Evolutionary conservation across 345 rosid species (phyloP), one percentile per base, ranked within the genome.

Genomic region (Arabis hirsuta): DNA sequence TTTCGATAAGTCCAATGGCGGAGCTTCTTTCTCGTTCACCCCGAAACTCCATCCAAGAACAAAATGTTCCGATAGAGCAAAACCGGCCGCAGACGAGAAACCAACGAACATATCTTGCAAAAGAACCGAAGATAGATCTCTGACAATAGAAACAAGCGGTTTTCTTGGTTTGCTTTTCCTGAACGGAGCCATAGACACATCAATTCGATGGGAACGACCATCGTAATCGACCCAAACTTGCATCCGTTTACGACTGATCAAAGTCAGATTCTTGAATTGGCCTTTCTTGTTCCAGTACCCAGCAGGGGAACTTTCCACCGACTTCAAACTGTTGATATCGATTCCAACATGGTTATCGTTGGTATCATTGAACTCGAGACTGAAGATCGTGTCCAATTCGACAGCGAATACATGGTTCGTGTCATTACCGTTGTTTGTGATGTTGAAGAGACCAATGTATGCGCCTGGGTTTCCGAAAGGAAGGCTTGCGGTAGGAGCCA

Each of bases 151-250:
- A 59, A 86, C 16, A 54, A 87, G 83, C 9, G 96, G 88, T 22
- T 1, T 39, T 1, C 4, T 60, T 0, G 93, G 96, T 60, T 87
- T 81, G 3, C 7, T 32, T 1, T 59, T 2, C 3, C 13, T 12
- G 65, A 16, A 67, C 0, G 89, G 88, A 9, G 98, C 75, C 10
- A 89, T 46, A 2, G 90, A 84, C 26, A 88, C 88, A 45, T 81
- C 79, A 45, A 89, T 14, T 6, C 55, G 12, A 44, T 81, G 78
- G 29, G 71, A 43, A 41, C 5, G 36, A 0, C 86, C 83, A 70
- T 90, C 88, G 67, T 90, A 93, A 64, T 87, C 94, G 57, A 90
- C 48, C 98, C 98, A 93, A 57, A 82, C 88, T 60, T 84, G 87
- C 72, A 85, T 82, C 27, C 48, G 44, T 12, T 46, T 65, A 3